Base-by-base conservation (phyloP, 768 basidiomycete species). In the Galerina sulciceps region DNA sequence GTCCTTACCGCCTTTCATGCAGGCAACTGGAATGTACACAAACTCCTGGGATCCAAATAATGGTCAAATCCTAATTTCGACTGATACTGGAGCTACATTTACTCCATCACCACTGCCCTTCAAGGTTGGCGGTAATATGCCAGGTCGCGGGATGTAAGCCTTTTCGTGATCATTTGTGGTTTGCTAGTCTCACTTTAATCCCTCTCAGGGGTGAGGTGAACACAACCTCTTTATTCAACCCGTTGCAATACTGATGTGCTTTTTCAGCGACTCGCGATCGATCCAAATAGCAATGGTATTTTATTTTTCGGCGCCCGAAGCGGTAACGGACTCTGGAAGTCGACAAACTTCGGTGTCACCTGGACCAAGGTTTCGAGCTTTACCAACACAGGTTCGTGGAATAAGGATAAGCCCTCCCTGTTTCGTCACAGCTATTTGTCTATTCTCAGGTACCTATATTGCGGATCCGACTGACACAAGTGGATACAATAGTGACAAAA, bases 41-140 rank as follows among this genome's bases (percentile, higher is more conserved):
- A 88, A 87, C 69, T 80, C 75, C 20, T 84, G 78, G 79, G 83
- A 86, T 64, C 84, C 85, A 3, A 85, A 81, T 63, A 85, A 86
- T 55, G 86, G 86, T 4, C 79, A 81, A 51, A 87, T 89, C 36
- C 72, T 89, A 10, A 81, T 83, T 37, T 88, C 87, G 18, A 79
- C 76, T 6, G 81, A 89, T 65, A 75, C 78, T 55, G 86, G 87
- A 10, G 67, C 76, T n/a, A 84, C 84, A 0, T 89, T 80, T 66
- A 82, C 78, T 1, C 61, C 78, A 2, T 81, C 84, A 6, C 63
- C 68, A 6, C 70, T 89, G 0, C 82, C 86, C 0, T 88, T 88
- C 79, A 89, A 89, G 62, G 81, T 87, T 34, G 86, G 87, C 34
- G 86, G 86, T 8, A 87, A 87, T 67, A 86, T 86, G 86, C 86